Evolutionary conservation across 257 asterid genomes (phyloP), one percentile per base, ranked within the genome.

Genomic region (Thymus quinquecostatus): DNA sequence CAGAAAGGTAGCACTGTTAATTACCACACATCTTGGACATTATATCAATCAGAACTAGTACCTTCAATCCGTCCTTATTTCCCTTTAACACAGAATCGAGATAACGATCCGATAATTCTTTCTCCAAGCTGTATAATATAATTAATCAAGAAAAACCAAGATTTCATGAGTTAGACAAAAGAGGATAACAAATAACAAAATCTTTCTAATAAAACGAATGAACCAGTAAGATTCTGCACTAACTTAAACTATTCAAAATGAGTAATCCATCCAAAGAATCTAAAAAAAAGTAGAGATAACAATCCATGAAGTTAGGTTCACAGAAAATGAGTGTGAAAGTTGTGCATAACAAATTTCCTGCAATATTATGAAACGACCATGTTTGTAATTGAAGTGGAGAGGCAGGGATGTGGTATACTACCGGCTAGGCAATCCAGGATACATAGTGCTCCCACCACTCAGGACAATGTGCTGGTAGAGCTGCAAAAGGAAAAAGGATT

Each of bases 371-470:
- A 60, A 60, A 56, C 8, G 48, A 34, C n/a, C 53, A 10, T 62
- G 64, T 12, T 66, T 73, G 27, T 21, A 29, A 61, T 28, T 38
- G 5, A 66, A 48, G 72, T 9, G 73, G 41, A 8, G 60, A 72
- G 65, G 59, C 45, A 53, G 8, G 41, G 41, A 38, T 43, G 58
- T 27, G 58, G 77, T 69, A 63, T 70, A 75, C 79, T 94, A 94
- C 99, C 99, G 95, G 79, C 99, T 95, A 70, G 98, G 99, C 69
- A 95, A 76, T 79, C 99, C 98, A 64, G 99, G 98, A 81, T 91
- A 95, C 98, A 95, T 95, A 13, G 99, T 92, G 78, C 99, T 95
- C 79, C 98, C 98, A 4, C 99, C 99, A 60, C 99, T 95, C 78
- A 95, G 75, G 72, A 92, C 98, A 55, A 95, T 95, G 78, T 91